A percentile compares a stretch with the other conserved stretches of the same genome.
phyloP scores from a whole-genome alignment of 768 basidiomycete species.

The Galerina sulciceps region DNA sequence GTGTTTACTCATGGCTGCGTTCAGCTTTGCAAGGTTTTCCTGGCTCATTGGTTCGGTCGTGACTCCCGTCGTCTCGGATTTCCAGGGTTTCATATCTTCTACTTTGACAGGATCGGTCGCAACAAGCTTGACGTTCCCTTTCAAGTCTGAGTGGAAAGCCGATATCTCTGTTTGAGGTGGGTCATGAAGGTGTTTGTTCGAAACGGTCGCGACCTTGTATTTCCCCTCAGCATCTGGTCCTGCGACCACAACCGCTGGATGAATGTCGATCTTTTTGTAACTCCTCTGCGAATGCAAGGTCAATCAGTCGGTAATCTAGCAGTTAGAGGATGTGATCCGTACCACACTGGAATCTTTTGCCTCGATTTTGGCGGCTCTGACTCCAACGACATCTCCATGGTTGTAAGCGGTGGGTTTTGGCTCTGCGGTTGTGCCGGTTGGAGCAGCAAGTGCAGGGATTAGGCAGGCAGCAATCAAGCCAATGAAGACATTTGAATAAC shows the following conservation, averaged over 20 bases:
- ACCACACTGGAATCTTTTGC: constrained; percentile 4
- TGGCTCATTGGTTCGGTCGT: constrained; percentile 14
- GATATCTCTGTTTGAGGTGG: constrained; percentile 25
- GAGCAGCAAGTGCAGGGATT: neutral
- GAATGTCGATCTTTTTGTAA: constrained; percentile 22
- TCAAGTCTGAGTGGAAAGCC: constrained; percentile 14
- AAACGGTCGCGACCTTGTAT: constrained; percentile 27
- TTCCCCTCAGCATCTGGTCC: constrained; percentile 16
- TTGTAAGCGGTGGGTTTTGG: constrained; percentile 9
- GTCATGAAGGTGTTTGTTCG: constrained; percentile 24
- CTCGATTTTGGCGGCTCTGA: constrained; percentile 20
- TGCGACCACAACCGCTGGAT: constrained; percentile 25
- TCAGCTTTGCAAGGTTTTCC: constrained; percentile 5
- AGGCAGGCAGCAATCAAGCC: neutral
- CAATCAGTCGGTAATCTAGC: too few species aligned
- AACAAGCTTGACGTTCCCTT: constrained; percentile 21
- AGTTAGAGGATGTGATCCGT: neutral
- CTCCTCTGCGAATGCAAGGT: neutral
- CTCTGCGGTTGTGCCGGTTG: neutral
- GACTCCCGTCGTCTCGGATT: constrained; percentile 14
- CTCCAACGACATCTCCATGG: constrained; percentile 21
- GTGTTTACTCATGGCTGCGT: constrained; percentile 18
- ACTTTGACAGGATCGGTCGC: constrained; percentile 8
- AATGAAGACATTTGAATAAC: neutral
- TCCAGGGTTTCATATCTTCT: constrained; percentile 21